Evolutionary conservation across 495 filamentous ascomycete species (phyloP), one percentile per base, ranked within the genome.

Genomic region (Daldinia caldariorum): DNA sequence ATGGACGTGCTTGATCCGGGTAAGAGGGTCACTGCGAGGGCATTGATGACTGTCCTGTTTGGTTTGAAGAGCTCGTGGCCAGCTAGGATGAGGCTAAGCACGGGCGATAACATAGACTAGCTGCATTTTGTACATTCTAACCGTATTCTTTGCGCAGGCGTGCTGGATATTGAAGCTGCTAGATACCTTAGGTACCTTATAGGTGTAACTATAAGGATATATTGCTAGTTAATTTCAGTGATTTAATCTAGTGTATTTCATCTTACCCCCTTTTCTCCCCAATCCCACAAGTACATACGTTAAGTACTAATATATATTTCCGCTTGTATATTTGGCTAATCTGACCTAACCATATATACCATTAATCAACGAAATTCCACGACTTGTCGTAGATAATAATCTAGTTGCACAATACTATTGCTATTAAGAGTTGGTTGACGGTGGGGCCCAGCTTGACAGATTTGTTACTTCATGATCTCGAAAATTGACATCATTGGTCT

Each of bases 31-130:
- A 22, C 34, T 5, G 41, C 34, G n/a, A 70, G 61, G 13, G 61
- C 43, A 34, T 1, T 35, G 0, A 76, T 74, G 74, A 74, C 74
- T 5, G 35, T 37, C 0, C 12, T 71, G 3, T 74, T 66, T 34
- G 74, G 74, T 0, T 39, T 76, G 3, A 49, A 54, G 49, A 74
- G 64, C n/a, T 74, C 74, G 5, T 76, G 74, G 74, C 74, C 74
- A 13, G 56, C 61, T 54, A 69, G 70, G 61, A 65, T 73, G 55
- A 66, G 58, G 5, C 20, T 76, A 10, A 66, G 60, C n/a, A 26
- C 22, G 10, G 12, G 32, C 2, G 34, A 58, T 3, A 34, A 43
- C 0, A 35, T 70, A 32, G 53, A 66, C 18, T 65, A 63, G 32
- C 6, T 6, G 1, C 13, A 53, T 32, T 53, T 16, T 32, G 20